Evolutionary conservation across 345 rosid genomes (phyloP).

Genomic region (Salix udensis): DNA sequence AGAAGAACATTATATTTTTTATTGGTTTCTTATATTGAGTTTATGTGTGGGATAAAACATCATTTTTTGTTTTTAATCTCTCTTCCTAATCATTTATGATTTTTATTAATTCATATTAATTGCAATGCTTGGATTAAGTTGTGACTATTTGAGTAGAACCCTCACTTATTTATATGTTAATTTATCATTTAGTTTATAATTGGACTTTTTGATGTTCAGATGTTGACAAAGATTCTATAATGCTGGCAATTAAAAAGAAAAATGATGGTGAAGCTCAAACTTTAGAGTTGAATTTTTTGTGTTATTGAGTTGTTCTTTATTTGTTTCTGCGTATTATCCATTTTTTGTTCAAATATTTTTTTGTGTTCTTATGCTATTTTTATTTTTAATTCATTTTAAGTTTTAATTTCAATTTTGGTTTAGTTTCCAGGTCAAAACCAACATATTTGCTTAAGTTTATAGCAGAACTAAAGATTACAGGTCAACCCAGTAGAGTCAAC

Average conservation of each 20-base stretch:
- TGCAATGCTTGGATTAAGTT: neutral
- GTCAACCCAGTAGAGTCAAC: too few species aligned
- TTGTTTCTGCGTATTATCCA: too few species aligned
- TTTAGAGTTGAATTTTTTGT: neutral
- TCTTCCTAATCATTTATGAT: neutral
- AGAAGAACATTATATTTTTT: too few species aligned
- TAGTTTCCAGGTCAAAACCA: too few species aligned
- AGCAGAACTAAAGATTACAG: too few species aligned
- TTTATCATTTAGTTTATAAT: neutral
- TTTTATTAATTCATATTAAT: neutral
- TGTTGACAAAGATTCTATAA: neutral
- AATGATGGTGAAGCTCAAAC: neutral
- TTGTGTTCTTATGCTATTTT: too few species aligned
- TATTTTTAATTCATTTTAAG: too few species aligned
- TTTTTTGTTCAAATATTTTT: too few species aligned
- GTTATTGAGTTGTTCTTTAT: too few species aligned
- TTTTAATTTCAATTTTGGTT: too few species aligned
- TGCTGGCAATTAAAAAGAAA: neutral
- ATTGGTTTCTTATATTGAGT: too few species aligned
- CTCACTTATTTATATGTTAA: neutral
- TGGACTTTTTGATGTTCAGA: neutral
- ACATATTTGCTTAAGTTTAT: too few species aligned
- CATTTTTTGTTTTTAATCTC: neutral
- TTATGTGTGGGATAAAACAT: neutral
- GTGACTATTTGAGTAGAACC: neutral